Conservation (phyloP, 2,329 filamentous ascomycete species). For the Calycina herbarum region DNA sequence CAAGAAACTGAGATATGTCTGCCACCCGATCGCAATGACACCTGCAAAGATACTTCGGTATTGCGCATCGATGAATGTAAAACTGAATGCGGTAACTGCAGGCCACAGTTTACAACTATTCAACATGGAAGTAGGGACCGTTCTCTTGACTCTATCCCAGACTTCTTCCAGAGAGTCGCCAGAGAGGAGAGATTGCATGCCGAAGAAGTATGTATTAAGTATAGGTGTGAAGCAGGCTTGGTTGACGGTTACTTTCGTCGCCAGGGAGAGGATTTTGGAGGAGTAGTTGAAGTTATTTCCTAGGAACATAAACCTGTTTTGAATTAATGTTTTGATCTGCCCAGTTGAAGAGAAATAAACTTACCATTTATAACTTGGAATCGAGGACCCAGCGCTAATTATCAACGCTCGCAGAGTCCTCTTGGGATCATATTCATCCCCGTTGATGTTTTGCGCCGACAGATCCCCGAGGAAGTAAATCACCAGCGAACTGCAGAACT, state of each 20-base stretch:
- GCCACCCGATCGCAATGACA: constrained; percentile 82
- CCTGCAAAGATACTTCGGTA: constrained; percentile 81
- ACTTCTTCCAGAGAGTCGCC: constrained; percentile 66
- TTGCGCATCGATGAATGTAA: constrained; percentile 77
- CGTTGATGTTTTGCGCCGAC: constrained; percentile 69
- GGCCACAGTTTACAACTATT: constrained; percentile 91
- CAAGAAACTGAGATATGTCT: constrained; percentile 82
- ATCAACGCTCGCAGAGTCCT: constrained; percentile 70
- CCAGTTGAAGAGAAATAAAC: background rate
- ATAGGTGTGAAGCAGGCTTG: constrained; percentile 78
- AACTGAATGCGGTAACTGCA: constrained; percentile 79
- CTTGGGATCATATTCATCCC: constrained; percentile 63
- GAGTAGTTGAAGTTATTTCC: constrained; percentile 81
- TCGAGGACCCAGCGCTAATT: constrained; percentile 71
- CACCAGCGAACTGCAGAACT: constrained; percentile 71
- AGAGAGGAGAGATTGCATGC: constrained; percentile 71
- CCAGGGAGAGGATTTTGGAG: constrained; percentile 69
- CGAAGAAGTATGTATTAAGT: constrained; percentile 84
- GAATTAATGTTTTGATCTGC: constrained; percentile 1
- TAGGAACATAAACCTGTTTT: constrained; percentile 72
- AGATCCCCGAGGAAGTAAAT: constrained; percentile 80
- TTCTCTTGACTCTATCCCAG: constrained; percentile 68
- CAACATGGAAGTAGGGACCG: constrained; percentile 72
- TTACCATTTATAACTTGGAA: constrained; percentile 81
- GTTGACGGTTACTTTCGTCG: constrained; percentile 76